phyloP scores from a whole-genome alignment of 345 rosid genomes.

The Hibiscus trionum region DNA sequence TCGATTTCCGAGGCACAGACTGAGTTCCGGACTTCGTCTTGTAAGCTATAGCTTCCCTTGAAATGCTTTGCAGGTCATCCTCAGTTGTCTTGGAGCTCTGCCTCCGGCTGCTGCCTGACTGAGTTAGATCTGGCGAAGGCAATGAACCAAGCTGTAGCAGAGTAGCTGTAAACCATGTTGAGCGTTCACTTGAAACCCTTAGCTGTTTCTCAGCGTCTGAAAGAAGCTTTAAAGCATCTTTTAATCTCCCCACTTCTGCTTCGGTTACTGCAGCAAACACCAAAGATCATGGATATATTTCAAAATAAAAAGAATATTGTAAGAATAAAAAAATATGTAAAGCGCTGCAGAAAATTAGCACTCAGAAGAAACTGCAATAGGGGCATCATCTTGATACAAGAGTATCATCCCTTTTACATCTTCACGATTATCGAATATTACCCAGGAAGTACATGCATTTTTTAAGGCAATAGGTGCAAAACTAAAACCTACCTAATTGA shows the following conservation, averaged over 20 bases:
- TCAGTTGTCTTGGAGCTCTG: slow-evolving; percentile 80
- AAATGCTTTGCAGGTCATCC: slow-evolving; percentile 68
- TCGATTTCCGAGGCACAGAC: slow-evolving; percentile 33
- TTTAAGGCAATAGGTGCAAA: not conserved
- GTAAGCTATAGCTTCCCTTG: slow-evolving; percentile 51
- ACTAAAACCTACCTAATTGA: no score
- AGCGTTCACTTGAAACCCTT: slow-evolving; percentile 78
- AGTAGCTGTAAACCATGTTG: slow-evolving; percentile 96
- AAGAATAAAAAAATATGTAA: not conserved
- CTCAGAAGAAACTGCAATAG: not conserved
- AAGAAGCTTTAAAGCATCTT: slow-evolving; percentile 93
- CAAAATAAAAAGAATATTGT: not conserved
- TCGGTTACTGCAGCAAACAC: slow-evolving; percentile 52
- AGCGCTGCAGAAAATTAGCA: not conserved
- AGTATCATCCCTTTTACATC: not conserved
- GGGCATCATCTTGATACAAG: not conserved
- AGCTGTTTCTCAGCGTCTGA: slow-evolving; percentile 94
- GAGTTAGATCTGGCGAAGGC: slow-evolving; percentile 67
- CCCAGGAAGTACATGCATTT: not conserved
- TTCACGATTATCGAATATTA: not conserved
- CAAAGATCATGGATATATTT: not conserved
- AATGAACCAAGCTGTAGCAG: slow-evolving; percentile 86
- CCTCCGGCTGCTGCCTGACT: slow-evolving; percentile 72
- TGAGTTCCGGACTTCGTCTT: slow-evolving; percentile 52
- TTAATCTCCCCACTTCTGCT: slow-evolving; percentile 72